phyloP scores from a whole-genome alignment of 2,329 filamentous ascomycete genomes.

The Aspergillus thermomutatus region DNA sequence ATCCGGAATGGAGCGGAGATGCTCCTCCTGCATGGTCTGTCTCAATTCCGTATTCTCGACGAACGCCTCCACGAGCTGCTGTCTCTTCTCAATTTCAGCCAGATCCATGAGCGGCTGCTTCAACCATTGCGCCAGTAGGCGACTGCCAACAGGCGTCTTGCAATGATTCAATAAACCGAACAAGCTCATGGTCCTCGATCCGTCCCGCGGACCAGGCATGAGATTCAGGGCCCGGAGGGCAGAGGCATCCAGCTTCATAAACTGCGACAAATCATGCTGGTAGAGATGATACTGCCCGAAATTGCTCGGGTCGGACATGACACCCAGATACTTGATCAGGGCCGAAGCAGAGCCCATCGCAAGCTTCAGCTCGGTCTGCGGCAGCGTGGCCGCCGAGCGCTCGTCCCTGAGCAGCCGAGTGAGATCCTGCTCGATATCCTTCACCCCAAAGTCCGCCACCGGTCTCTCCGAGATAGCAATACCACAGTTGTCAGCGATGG shows the following conservation, averaged over 20 bases:
- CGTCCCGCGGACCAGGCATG: slow-evolving; percentile 93
- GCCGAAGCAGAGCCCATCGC: slow-evolving; percentile 94
- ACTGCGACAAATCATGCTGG: slow-evolving; percentile 93
- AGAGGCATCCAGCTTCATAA: slow-evolving; percentile 96
- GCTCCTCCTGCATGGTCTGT: slow-evolving; percentile 95
- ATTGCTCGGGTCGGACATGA: slow-evolving; percentile 87
- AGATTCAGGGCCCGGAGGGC: slow-evolving; percentile 91
- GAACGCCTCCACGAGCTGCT: slow-evolving; percentile 94
- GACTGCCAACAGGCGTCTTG: slow-evolving; percentile 90
- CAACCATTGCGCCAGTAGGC: slow-evolving; percentile 89
- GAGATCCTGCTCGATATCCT: slow-evolving; percentile 94
- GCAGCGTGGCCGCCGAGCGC: slow-evolving; percentile 68
- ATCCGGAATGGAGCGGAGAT: slow-evolving; percentile 88
- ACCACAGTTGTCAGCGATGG: slow-evolving; percentile 89
- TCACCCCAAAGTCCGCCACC: slow-evolving; percentile 72
- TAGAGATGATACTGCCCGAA: slow-evolving; percentile 97
- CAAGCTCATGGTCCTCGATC: slow-evolving; percentile 95
- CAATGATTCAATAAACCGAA: slow-evolving; percentile 95
- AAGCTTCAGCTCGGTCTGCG: slow-evolving; percentile 87
- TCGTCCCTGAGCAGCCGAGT: slow-evolving; percentile 85
- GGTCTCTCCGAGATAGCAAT: slow-evolving; percentile 83
- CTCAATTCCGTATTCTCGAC: slow-evolving; percentile 87
- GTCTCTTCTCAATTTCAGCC: slow-evolving; percentile 81
- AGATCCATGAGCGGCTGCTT: slow-evolving; percentile 96
- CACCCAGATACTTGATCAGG: slow-evolving; percentile 88